Evolutionary conservation across 177 flowering plant genomes (phyloP).

Genomic region (Tripterygium wilfordii): DNA sequence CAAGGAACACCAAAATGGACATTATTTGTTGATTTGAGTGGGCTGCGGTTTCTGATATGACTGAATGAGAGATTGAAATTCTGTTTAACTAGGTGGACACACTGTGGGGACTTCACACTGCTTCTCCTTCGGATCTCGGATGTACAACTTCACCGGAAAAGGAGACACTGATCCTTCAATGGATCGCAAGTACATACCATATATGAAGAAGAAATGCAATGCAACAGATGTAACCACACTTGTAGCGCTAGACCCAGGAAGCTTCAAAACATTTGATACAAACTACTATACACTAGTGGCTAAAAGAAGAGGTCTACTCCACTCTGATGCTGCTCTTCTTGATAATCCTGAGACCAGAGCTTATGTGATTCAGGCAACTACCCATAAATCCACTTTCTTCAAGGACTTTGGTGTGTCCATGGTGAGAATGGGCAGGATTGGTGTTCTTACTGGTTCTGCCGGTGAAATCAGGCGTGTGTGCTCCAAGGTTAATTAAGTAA

Average conservation of each 20-base stretch:
- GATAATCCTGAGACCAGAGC: conserved; percentile 26
- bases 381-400: conserved; percentile 21
- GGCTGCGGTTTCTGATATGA: no score
- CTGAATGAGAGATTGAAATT: no score
- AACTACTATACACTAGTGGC: conserved; percentile 32
- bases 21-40: no score
- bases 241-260: conserved; percentile 62
- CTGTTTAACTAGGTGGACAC: conserved; percentile 42
- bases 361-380: conserved; percentile 20
- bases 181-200: conserved; percentile 35
- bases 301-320: conserved; percentile 48
- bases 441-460: conserved; percentile 30
- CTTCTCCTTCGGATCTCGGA: conserved; percentile 33
- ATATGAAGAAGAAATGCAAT: conserved; percentile 35
- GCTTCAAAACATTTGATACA: conserved; percentile 38
- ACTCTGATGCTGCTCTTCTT: conserved; percentile 53
- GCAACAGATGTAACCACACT: conserved; percentile 14
- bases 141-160: conserved; percentile 80
- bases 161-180: no score
- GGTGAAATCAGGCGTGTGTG: conserved; percentile 49
- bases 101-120: conserved; percentile 68
- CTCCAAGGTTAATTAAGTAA: conserved; percentile 22
- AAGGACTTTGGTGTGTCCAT: conserved; percentile 40
- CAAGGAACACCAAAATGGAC: no score
- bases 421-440: conserved; percentile 41